Evolutionary conservation across 2,329 filamentous ascomycete species (phyloP).

Genomic region (Penicillium sp.): DNA sequence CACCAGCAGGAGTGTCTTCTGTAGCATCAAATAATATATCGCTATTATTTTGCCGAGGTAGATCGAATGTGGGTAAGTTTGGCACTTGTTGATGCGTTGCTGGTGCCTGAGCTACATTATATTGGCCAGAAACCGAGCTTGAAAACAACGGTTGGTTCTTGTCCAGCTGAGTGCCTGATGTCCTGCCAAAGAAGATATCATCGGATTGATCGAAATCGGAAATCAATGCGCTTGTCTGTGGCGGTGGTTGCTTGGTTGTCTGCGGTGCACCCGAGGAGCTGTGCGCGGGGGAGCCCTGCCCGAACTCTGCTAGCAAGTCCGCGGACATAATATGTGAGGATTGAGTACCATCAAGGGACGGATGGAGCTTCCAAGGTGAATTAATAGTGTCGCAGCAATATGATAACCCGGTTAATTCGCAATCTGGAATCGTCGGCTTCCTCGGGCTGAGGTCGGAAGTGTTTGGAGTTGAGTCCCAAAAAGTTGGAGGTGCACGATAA

Average conservation of each 20-base stretch:
- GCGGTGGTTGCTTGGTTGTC: slow-evolving; percentile 1
- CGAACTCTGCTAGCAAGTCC: slow-evolving; percentile 59
- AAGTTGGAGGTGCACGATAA: slow-evolving; percentile 22
- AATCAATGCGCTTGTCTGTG: slow-evolving; percentile 27
- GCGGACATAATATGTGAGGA: slow-evolving; percentile 51
- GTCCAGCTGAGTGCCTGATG: background rate
- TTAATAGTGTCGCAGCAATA: background rate
- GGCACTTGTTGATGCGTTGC: slow-evolving; percentile 9
- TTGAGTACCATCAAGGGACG: slow-evolving; percentile 3
- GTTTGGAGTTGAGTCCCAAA: background rate
- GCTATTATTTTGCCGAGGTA: slow-evolving; percentile 30
- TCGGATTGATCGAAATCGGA: slow-evolving; percentile 26
- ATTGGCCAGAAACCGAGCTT: slow-evolving; percentile 2
- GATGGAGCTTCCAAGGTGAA: background rate
- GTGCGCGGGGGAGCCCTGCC: slow-evolving; percentile 26
- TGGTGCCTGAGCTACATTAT: slow-evolving; percentile 5
- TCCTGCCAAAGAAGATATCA: slow-evolving; percentile 22
- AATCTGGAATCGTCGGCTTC: background rate
- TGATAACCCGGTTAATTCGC: background rate
- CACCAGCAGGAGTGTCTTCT: slow-evolving; percentile 30
- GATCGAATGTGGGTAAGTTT: slow-evolving; percentile 15
- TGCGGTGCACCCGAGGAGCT: slow-evolving; percentile 16
- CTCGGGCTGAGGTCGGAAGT: slow-evolving; percentile 8
- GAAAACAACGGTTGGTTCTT: background rate
- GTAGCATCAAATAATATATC: slow-evolving; percentile 69